These are phyloP conservation scores for Parmales sp. DNA, from an alignment of 108 stramenopile genomes.

Conservation along the genomic window DNA sequence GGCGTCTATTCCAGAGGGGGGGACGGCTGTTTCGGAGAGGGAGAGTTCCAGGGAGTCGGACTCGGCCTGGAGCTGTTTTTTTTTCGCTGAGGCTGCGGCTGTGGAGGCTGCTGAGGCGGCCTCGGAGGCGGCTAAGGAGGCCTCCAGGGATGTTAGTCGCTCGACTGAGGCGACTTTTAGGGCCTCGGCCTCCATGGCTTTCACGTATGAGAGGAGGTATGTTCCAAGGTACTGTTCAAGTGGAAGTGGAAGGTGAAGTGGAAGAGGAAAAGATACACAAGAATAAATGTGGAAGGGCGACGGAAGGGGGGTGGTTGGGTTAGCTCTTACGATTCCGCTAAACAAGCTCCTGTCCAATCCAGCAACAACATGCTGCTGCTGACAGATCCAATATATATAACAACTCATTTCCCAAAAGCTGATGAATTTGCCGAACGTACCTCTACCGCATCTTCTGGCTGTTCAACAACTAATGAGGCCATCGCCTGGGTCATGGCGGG, in stretches of 20 bases:
- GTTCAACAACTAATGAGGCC: constrained; percentile 13
- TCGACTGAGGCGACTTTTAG: background rate
- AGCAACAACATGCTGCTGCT: no score
- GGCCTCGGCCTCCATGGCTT: constrained; percentile 7
- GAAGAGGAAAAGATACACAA: background rate
- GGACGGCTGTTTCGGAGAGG: background rate
- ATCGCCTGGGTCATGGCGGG: constrained; percentile 10
- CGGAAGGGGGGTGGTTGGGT: background rate
- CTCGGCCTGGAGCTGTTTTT: background rate
- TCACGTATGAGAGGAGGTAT: constrained; percentile 15
- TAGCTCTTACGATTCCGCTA: no score
- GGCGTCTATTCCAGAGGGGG: background rate
- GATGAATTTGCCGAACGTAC: background rate
- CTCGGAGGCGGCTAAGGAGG: background rate
- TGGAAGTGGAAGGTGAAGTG: background rate
- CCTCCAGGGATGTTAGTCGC: background rate
- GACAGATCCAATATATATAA: no score
- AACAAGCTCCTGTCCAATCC: no score
- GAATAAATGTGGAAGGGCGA: background rate
- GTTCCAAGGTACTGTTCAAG: constrained; percentile 7
- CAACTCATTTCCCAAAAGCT: no score
- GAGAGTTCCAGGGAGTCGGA: no score
- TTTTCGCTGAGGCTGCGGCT: background rate
- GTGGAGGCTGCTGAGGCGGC: background rate
- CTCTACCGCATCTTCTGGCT: constrained; percentile 15